phyloP scores from a whole-genome alignment of 176 grass and related monocot species.

The Triticum aestivum region IWGSC_CS_RefSeq_v2.1 NC_057799.1:49692872-49693371 shows the following conservation, averaged over 20 bases:
- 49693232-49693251: background rate
- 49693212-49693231: background rate
- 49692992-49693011: conserved; percentile 81
- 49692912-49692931: conserved; percentile 78
- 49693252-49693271: background rate
- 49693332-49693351: background rate
- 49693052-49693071: background rate
- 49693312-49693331: background rate
- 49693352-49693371: background rate
- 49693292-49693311: background rate
- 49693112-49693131: background rate
- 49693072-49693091: background rate
- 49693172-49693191: background rate
- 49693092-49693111: background rate
- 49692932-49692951: conserved; percentile 74
- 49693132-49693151: background rate
- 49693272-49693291: background rate
- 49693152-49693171: background rate
- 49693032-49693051: background rate
- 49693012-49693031: conserved; percentile 74
- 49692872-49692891: conserved; percentile 64
- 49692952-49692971: conserved; percentile 66
- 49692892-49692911: conserved; percentile 75
- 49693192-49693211: background rate
- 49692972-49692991: conserved; percentile 84